Evolutionary conservation across 2,329 filamentous ascomycete genomes (phyloP).

Genomic region (Boeremia lycopersici): DNA sequence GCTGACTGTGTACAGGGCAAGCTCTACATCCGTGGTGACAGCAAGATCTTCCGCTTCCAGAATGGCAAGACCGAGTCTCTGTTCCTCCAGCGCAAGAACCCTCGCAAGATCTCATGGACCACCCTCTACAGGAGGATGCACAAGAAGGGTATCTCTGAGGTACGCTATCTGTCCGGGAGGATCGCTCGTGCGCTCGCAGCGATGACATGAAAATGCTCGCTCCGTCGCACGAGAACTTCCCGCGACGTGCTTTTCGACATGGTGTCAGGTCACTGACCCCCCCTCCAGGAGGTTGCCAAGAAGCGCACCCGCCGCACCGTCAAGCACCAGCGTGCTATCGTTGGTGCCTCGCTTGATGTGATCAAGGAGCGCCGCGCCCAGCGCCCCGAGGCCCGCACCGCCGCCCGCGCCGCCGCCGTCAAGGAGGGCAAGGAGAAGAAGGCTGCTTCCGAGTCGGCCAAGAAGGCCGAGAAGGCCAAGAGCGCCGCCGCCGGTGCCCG

Average conservation of each 20-base stretch:
- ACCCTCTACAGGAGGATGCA: conserved; percentile 97
- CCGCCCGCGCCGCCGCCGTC: conserved; percentile 87
- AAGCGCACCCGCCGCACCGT: conserved; percentile 98
- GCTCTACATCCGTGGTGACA: conserved; percentile 99
- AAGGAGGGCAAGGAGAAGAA: conserved; percentile 99
- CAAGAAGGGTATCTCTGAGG: conserved; percentile 99
- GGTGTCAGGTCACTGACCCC: conserved; percentile 17
- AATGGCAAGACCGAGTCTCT: conserved; percentile 99
- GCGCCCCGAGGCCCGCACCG: conserved; percentile 93
- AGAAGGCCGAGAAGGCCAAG: conserved; percentile 99
- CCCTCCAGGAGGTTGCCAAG: conserved; percentile 93
- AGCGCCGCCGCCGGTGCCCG: conserved; percentile 73
- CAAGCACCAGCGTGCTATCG: conserved; percentile 98
- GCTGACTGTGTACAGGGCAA: conserved; percentile 74
- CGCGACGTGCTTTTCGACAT: conserved; percentile 17
- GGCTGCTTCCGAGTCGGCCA: conserved; percentile 80
- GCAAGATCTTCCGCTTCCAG: conserved; percentile 99
- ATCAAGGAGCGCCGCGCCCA: conserved; percentile 98
- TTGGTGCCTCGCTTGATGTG: conserved; percentile 98
- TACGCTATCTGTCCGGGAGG: conserved; percentile 53
- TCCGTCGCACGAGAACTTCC: conserved; percentile 13
- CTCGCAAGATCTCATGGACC: conserved; percentile 98
- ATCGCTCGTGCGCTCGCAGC: conserved; percentile 6
- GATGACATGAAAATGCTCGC: conserved; percentile 31
- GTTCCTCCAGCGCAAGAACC: conserved; percentile 99